These are phyloP conservation scores for Nadsonia commutata DNA, from an alignment of 1,139 yeast genomes.

Conservation along the genomic window DNA sequence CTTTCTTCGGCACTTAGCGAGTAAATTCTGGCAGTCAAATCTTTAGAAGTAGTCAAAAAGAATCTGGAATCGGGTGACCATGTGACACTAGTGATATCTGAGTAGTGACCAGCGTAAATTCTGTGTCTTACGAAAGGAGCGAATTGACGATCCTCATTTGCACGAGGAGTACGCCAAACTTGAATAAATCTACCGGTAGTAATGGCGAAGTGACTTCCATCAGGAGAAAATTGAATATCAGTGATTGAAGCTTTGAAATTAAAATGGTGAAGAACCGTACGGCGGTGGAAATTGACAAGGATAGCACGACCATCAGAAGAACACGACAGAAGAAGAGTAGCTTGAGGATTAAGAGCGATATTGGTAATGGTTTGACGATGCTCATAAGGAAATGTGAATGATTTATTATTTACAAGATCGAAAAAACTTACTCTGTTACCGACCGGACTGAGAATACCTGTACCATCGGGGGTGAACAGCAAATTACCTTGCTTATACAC, in stretches of 20 bases:
- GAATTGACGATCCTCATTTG: slow-evolving; percentile 58
- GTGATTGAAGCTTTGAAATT: slow-evolving; percentile 70
- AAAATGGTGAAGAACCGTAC: slow-evolving; percentile 89
- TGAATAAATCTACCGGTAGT: slow-evolving; percentile 75
- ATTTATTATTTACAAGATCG: slow-evolving; percentile 69
- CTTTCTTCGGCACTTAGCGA: slow-evolving; percentile 63
- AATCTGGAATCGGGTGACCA: slow-evolving; percentile 92
- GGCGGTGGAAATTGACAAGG: slow-evolving; percentile 65
- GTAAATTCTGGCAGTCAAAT: slow-evolving; percentile 77
- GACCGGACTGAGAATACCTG: slow-evolving; percentile 72
- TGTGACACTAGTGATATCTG: slow-evolving; percentile 58
- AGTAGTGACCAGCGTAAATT: slow-evolving; percentile 85
- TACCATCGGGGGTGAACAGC: slow-evolving; percentile 79
- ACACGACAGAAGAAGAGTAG: slow-evolving; percentile 66
- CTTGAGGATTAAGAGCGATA: slow-evolving; percentile 71
- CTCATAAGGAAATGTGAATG: slow-evolving; percentile 84
- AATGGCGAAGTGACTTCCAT: slow-evolving; percentile 76
- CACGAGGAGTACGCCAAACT: slow-evolving; percentile 86
- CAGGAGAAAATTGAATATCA: slow-evolving; percentile 74
- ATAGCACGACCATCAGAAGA: slow-evolving; percentile 88
- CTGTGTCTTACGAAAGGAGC: slow-evolving; percentile 91
- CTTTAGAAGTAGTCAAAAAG: slow-evolving; percentile 75
- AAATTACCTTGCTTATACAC: slow-evolving; percentile 88
- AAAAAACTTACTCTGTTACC: slow-evolving; percentile 88
- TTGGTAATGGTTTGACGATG: slow-evolving; percentile 74